Evolutionary conservation across 2,329 filamentous ascomycete genomes (phyloP).

Genomic region (Cytospora leucostoma): DNA sequence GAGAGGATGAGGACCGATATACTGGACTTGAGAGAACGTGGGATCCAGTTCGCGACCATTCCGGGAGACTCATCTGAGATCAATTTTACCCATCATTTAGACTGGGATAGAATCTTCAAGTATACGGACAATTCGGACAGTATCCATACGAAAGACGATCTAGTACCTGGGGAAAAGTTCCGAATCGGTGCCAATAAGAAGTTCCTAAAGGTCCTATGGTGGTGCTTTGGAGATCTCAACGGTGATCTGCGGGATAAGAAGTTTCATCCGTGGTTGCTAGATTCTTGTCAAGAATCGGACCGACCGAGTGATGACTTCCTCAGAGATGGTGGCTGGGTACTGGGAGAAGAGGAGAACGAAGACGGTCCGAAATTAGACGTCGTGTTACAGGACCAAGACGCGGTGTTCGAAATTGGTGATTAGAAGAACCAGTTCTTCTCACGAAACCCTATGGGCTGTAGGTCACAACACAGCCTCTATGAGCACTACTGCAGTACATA

Average conservation of each 20-base stretch:
- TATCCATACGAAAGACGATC: conserved; percentile 1
- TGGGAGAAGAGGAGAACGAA: conserved; percentile 3
- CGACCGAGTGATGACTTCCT: conserved; percentile 5
- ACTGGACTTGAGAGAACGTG: conserved; percentile 2
- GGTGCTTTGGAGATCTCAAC: conserved; percentile 3
- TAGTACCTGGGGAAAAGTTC: conserved; percentile 2
- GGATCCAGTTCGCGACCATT: conserved; percentile 6
- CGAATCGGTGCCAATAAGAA: conserved; percentile 1
- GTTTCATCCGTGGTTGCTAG: conserved; percentile 4
- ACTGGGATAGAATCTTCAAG: conserved; percentile 4
- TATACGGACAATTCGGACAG: background rate
- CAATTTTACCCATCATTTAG: conserved; percentile 3
- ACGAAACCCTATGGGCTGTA: background rate
- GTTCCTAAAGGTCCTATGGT: background rate
- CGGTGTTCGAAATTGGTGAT: background rate
- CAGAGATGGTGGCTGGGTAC: conserved; percentile 1
- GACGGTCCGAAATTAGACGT: conserved; percentile 4
- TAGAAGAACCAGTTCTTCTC: conserved; percentile 2
- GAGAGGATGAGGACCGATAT: conserved; percentile 5
- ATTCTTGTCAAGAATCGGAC: background rate
- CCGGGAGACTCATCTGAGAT: conserved; percentile 3
- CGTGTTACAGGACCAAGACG: conserved; percentile 5
- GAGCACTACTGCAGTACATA: no score
- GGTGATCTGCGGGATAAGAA: conserved; percentile 1
- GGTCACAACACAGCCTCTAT: background rate